Conservation (phyloP, 495 filamentous ascomycete species). For the Podospora pseudocomata region DNA sequence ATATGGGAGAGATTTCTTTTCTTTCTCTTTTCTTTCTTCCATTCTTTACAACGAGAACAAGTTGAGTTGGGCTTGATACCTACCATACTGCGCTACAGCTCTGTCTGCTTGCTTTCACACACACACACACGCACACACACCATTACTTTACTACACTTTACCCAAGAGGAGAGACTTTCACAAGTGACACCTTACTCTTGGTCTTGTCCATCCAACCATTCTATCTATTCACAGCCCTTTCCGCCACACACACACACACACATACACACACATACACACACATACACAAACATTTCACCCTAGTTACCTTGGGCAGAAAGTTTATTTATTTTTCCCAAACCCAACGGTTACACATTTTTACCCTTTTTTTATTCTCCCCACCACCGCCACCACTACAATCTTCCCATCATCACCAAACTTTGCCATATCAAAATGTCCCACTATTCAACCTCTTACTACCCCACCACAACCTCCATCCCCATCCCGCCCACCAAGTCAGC, state of each 20-base stretch:
- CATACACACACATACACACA: conserved; percentile 13
- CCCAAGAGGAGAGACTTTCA: background rate
- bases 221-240: background rate
- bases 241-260: background rate
- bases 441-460: conserved; percentile 56
- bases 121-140: background rate
- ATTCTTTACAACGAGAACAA: conserved; percentile 29
- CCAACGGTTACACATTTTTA: background rate
- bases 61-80: conserved; percentile 20
- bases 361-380: no score
- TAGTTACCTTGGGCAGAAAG: background rate
- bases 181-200: background rate
- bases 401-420: no score
- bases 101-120: background rate
- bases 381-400: no score
- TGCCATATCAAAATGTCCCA: conserved; percentile 29
- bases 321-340: background rate
- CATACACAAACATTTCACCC: conserved; percentile 12
- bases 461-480: conserved; percentile 55
- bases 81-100: conserved; percentile 11
- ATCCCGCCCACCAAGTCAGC: conserved; percentile 58
- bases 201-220: background rate
- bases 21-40: conserved; percentile 56
- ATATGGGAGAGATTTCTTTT: conserved; percentile 35
- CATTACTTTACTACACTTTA: background rate